A percentile compares a stretch with the other conserved stretches of the same genome.
phyloP scores from a whole-genome alignment of 148 eudicot genomes.

The Rheum nobile region DNA sequence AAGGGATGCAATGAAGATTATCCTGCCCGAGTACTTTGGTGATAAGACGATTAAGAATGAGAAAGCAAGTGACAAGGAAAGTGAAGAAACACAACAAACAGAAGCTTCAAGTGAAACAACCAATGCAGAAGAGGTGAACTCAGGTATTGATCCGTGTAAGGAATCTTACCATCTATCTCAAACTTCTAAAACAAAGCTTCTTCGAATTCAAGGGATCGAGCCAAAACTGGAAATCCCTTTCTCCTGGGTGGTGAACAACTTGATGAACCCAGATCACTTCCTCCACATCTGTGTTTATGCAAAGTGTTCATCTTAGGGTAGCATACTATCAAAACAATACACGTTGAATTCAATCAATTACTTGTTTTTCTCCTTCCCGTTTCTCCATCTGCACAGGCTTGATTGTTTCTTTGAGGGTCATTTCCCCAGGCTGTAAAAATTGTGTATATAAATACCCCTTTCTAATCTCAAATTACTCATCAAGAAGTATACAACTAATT shows the following conservation, averaged over 20 bases:
- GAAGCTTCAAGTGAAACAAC: conserved; percentile 25
- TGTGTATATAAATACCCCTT: neutral
- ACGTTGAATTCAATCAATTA: neutral
- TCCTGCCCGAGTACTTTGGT: conserved; percentile 57
- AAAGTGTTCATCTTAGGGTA: conserved; percentile 13
- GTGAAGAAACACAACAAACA: conserved; percentile 18
- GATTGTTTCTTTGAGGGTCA: neutral
- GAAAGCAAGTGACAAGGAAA: conserved; percentile 16
- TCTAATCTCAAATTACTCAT: neutral
- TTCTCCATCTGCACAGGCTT: neutral
- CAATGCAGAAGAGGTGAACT: conserved; percentile 21
- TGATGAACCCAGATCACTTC: conserved; percentile 81
- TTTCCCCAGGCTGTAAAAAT: conserved; percentile 1
- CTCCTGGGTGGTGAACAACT: conserved; percentile 85
- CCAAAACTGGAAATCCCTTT: conserved; percentile 66
- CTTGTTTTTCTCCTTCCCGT: neutral
- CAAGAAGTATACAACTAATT: no score
- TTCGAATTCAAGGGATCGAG: conserved; percentile 85
- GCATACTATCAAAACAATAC: neutral
- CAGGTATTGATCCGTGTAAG: conserved; percentile 13
- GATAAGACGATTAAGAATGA: conserved; percentile 16
- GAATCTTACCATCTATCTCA: conserved; percentile 14
- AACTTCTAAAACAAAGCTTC: conserved; percentile 40
- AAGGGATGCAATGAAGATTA: conserved; percentile 56
- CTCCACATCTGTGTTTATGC: conserved; percentile 76